A percentile compares a stretch with the other conserved stretches of the same genome.
These are phyloP conservation scores for Alloascoidea africana DNA, from an alignment of 805 yeast species.

Conservation along the genomic window DNA sequence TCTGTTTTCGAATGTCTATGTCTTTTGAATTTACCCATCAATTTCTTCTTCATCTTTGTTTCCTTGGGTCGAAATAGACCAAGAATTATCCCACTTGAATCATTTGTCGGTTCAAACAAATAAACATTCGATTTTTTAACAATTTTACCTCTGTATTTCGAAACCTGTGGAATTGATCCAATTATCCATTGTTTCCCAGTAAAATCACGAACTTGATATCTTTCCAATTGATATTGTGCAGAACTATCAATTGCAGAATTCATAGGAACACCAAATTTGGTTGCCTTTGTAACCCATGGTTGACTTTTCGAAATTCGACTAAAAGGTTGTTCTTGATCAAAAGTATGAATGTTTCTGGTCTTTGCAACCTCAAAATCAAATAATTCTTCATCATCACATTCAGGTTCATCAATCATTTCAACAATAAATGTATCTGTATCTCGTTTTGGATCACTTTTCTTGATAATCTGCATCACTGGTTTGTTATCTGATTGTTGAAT, in stretches of 20 bases:
- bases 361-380: constrained; percentile 1
- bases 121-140: constrained; percentile 1
- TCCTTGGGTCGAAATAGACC: constrained; percentile 2
- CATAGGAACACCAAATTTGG: neutral
- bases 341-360: neutral
- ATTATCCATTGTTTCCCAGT: constrained; percentile 1
- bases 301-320: neutral
- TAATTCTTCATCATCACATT: neutral
- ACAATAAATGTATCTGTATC: neutral
- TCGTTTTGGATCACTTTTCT: neutral
- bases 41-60: neutral
- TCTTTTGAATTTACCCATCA: neutral
- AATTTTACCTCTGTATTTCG: neutral
- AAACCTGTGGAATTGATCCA: constrained; percentile 1
- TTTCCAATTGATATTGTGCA: neutral
- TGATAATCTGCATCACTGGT: neutral
- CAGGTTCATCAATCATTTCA: neutral
- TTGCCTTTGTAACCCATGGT: constrained; percentile 1
- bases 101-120: constrained; percentile 2
- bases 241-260: neutral
- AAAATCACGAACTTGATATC: constrained; percentile 2
- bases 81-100: constrained; percentile 1
- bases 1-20: neutral
- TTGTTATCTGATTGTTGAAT: neutral
- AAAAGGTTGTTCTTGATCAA: neutral